phyloP scores from a whole-genome alignment of 108 stramenopile genomes.

The Cyclotella distinguenda region DNA sequence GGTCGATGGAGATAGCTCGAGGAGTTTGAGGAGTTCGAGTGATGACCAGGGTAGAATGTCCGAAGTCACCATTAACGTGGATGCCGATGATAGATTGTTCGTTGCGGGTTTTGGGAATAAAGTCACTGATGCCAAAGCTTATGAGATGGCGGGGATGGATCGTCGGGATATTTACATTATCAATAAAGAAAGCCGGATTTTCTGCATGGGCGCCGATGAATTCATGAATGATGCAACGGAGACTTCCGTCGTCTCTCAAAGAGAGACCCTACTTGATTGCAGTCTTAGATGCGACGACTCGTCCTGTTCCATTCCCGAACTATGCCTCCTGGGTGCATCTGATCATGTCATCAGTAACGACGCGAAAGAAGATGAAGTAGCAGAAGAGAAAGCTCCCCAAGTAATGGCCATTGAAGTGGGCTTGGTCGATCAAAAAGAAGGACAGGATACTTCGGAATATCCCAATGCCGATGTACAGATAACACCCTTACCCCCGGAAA shows the following conservation, averaged over 20 bases:
- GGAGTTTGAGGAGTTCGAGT: not conserved
- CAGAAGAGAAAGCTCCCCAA: not conserved
- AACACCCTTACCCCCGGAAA: not conserved
- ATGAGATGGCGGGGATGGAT: slow-evolving; percentile 73
- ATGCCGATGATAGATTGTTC: slow-evolving; percentile 51
- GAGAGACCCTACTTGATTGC: too few relatives aligned
- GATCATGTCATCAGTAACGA: not conserved
- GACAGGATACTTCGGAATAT: not conserved
- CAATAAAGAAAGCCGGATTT: slow-evolving; percentile 54
- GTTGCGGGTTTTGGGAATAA: slow-evolving; percentile 84
- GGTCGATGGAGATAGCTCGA: not conserved
- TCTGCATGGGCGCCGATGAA: slow-evolving; percentile 44
- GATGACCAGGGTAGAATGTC: slow-evolving; percentile 6
- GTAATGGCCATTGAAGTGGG: not conserved
- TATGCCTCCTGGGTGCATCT: not conserved
- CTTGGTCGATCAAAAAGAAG: not conserved
- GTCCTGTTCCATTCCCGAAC: not conserved
- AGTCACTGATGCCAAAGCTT: slow-evolving; percentile 65
- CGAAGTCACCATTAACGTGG: not conserved
- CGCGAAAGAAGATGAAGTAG: not conserved
- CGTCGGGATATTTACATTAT: slow-evolving; percentile 74
- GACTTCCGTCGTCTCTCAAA: too few relatives aligned
- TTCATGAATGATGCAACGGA: not conserved
- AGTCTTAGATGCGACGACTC: not conserved
- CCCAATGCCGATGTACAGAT: too few relatives aligned